Base-by-base conservation (phyloP, 352 stramenopile species). In the Globisporangium mamillatum region DNA sequence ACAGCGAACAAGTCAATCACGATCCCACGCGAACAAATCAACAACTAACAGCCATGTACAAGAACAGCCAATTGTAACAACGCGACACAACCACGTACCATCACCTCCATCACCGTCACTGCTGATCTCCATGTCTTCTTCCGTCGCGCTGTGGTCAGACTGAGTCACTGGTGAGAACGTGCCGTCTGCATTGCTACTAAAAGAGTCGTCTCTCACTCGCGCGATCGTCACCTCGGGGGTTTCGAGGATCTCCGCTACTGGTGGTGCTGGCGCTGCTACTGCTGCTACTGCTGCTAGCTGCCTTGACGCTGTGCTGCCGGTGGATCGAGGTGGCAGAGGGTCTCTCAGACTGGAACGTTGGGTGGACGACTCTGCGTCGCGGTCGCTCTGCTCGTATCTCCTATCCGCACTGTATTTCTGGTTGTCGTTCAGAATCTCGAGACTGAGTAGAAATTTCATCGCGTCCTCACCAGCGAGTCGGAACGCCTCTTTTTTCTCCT, bases 401-500 rank as follows among this genome's bases (percentile, higher is more conserved):
- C 46, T 38, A 0, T 58, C 22, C n/a, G 3, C 20, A 27, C 55
- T 41, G 44, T 70, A 62, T 50, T 64, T 64, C 8, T 63, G 24
- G 20, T 12, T 60, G 2, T 74, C 38, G 14, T 18, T 41, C 24
- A 74, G 41, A 10, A 83, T 69, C 48, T 54, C 54, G 9, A 81
- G 50, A 25, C 25, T 55, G 9, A 73, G 54, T n/a, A 91, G 10
- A 54, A 90, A 89, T 24, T 74, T 58, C 27, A 84, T 73, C 3
- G 81, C 74, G n/a, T 74, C 78, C 4, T 75, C 58, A 0, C 75
- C 74, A 1, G 81, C 85, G 10, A 82, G 50, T 27, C 78, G 75
- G 50, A 86, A 88, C 25, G 81, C 83, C 32, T 77, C 72, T 7
- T 76, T 67, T 52, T 86, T 89, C 32, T 86, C 72, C 60, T 80